These are phyloP conservation scores for Vitellaria paradoxa DNA, from an alignment of 179 eudicot genomes.

Conservation along the genomic window DNA sequence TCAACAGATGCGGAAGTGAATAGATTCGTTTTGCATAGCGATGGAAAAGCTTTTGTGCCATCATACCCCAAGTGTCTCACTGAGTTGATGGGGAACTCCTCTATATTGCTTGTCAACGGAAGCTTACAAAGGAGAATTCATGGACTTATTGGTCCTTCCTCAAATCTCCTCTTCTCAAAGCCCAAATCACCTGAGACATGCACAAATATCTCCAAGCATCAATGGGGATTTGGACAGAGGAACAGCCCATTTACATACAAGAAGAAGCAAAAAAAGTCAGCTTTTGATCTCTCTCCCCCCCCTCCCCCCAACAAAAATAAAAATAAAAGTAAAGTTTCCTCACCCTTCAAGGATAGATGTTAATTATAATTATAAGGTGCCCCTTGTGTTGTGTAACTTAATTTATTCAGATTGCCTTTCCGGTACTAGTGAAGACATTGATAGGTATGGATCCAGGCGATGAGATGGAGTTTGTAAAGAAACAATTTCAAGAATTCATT, in stretches of 20 bases:
- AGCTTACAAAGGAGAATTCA: conserved; percentile 79
- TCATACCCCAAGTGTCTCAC: conserved; percentile 85
- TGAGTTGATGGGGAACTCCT: conserved; percentile 80
- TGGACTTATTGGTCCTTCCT: conserved; percentile 84
- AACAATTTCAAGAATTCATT: conserved; percentile 73
- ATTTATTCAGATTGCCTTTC: conserved; percentile 66
- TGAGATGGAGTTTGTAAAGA: conserved; percentile 66
- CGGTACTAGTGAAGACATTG: conserved; percentile 78
- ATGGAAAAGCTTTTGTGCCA: conserved; percentile 69
- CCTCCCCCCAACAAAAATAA: neutral
- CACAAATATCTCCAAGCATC: conserved; percentile 45
- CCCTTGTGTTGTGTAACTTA: neutral
- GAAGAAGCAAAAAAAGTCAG: conserved; percentile 73
- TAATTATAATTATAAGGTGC: conserved; percentile 19
- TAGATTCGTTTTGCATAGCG: conserved; percentile 67
- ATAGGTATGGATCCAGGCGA: conserved; percentile 75
- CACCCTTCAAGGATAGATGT: no score
- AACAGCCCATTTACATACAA: conserved; percentile 58
- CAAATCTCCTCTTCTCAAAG: conserved; percentile 70
- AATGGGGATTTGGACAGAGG: conserved; percentile 58
- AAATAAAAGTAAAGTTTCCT: no score
- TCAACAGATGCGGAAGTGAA: conserved; percentile 96
- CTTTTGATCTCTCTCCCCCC: neutral
- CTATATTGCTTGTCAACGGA: conserved; percentile 78
- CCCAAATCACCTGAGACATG: conserved; percentile 70